Evolutionary conservation across 768 basidiomycete species (phyloP), one percentile per base, ranked within the genome.

Genomic region (Kwoniella sp.): DNA sequence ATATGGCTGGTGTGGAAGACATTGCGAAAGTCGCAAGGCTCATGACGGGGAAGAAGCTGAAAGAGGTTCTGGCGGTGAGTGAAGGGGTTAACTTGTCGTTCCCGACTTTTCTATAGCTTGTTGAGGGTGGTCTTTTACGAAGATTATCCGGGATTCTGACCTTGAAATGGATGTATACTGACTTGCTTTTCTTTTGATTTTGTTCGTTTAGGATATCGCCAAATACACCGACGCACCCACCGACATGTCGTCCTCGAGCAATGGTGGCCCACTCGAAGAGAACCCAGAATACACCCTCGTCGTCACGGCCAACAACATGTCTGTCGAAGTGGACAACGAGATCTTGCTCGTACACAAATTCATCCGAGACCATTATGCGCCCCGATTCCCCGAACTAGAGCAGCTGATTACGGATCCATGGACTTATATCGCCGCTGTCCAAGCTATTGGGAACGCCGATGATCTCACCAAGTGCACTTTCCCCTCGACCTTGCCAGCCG

Each of bases 331-430:
- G 4, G 96, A 99, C 82, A 99, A 99, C 73, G 96, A 99, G 81
- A 92, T 97, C 60, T 84, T 99, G 37, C 85, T 99, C 31, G 94
- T 99, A 0, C 92, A 99, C 83, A 99, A 99, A 91, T 98, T 97
- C 85, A 94, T 98, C 76, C 89, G 96, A 68, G 96, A 99, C 79
- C 95, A 97, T 82, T 99, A 98, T 79, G 87, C 90, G 0, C 86
- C 90, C 29, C 91, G 92, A 68, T 99, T 99, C 81, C 95, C 96
- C 28, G 96, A 98, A 74, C 86, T 99, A 29, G 96, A 98, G 80
- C 92, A 96, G 73, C 86, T 99, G 31, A 90, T 99, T 22, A 86
- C 88, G 2, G 93, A 97, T 71, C 91, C 96, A 8, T 84, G 87
- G 55, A 91, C 93, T 85, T 98, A 92, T 82, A 93, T 95, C 69